Evolutionary conservation across 495 filamentous ascomycete genomes (phyloP), one percentile per base, ranked within the genome.

Genomic region (Neurospora cerealis): DNA sequence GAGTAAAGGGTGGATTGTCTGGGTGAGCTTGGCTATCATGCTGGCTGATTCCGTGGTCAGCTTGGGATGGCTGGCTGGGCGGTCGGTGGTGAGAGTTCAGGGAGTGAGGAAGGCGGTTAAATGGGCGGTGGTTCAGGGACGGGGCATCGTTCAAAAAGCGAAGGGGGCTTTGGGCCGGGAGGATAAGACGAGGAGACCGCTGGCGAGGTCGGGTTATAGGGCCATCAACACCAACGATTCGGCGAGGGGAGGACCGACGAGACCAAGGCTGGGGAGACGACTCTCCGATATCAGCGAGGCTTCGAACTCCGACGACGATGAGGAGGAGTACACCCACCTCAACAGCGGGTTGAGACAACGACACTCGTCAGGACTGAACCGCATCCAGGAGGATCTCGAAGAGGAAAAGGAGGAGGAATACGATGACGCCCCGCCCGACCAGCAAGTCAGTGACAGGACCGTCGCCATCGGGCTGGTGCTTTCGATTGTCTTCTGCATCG

Each of bases 1-100:
- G 8, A 96, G 92, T 79, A 97, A 98, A 84, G 96, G 95, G 28
- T 99, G 96, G 96, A 97, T 99, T 73, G 93, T 98, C 0, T 99
- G 96, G 96, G 84, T 95, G 2, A 95, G 92, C 73, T 82, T 99
- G 39, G 93, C 96, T 1, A 96, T 99, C 75, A 99, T 99, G 96
- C 88, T 99, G 74, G 91, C 93, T 9, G 96, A 99, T 82, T 92
- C 95, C 3, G 83, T 98, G 5, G 87, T 98, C 71, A 97, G 93
- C 76, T 87, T 99, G 24, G 90, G 92, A 5, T 94, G 93, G 85
- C 85, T 99, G 34, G 85, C 93, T 7, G 72, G 91, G 11, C 89
- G 88, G 37, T 80, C 79, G 6, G 70, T 32, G 13, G 54, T 66
- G 54, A 34, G 54, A 66, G 54, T 66, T 36, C 54, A 66, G 28